Evolutionary conservation across 2,329 filamentous ascomycete species (phyloP).

Genomic region (Cladosporium colombiae): DNA sequence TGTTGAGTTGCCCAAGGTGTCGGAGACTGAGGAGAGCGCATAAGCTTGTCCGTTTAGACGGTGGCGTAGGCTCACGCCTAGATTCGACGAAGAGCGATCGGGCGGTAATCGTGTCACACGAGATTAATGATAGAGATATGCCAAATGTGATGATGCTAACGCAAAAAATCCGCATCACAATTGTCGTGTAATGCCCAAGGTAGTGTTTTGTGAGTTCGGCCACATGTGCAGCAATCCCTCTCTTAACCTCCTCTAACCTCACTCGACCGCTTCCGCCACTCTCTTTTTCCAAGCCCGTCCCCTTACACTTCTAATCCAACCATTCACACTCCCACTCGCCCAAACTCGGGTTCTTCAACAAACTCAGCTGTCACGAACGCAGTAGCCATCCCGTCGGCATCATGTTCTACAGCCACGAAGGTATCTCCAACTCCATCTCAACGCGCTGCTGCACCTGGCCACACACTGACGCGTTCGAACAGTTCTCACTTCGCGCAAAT

Average conservation of each 20-base stretch:
- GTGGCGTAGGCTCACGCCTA: conserved; percentile 6
- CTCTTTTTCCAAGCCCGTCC: neutral
- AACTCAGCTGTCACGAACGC: neutral
- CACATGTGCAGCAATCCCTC: neutral
- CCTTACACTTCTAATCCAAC: neutral
- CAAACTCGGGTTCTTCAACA: neutral
- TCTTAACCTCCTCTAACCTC: neutral
- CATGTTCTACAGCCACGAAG: conserved; percentile 97
- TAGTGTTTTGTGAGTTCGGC: neutral
- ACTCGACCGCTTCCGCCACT: neutral
- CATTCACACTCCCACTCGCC: neutral
- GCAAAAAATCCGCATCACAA: neutral
- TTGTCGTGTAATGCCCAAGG: neutral
- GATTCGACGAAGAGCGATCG: neutral
- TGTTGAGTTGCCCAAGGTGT: conserved; percentile 60
- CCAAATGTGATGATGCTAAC: conserved; percentile 13
- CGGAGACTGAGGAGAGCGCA: conserved; percentile 14
- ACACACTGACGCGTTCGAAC: conserved; percentile 20
- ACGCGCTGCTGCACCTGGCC: neutral
- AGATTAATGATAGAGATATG: conserved; percentile 20
- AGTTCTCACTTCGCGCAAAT: conserved; percentile 81
- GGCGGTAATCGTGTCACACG: neutral
- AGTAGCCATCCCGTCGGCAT: conserved; percentile 22
- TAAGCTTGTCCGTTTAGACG: neutral
- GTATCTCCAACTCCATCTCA: conserved; percentile 52